These are phyloP conservation scores for Papilionanthe hybrid DNA, from an alignment of 116 monocot genomes.

Conservation along the genomic window DNA sequence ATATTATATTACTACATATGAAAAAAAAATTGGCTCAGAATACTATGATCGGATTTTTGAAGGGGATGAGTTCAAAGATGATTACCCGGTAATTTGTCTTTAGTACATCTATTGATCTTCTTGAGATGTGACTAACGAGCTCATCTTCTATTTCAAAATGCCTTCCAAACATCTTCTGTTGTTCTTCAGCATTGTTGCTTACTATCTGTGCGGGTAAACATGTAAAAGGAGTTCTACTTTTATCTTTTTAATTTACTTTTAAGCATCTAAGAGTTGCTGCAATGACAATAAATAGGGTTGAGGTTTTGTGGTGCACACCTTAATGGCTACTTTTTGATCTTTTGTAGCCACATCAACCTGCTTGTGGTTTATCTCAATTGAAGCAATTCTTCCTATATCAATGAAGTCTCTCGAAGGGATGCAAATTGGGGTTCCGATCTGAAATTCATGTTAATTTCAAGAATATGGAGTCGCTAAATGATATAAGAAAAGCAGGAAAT, in stretches of 20 bases:
- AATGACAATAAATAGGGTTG: background rate
- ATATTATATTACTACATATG: too few relatives aligned
- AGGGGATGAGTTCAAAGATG: too few relatives aligned
- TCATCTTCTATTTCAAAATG: slow-evolving; percentile 99
- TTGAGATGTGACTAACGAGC: slow-evolving; percentile 88
- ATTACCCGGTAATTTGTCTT: slow-evolving; percentile 78
- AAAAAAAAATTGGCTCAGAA: too few relatives aligned
- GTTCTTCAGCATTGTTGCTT: slow-evolving; percentile 74
- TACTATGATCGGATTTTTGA: too few relatives aligned
- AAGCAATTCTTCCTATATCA: slow-evolving; percentile 82
- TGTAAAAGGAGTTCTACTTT: background rate
- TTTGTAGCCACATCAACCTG: slow-evolving; percentile 87
- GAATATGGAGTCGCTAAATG: background rate
- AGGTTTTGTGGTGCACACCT: slow-evolving; percentile 34
- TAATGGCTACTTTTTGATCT: slow-evolving; percentile 95
- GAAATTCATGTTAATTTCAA: slow-evolving; percentile 13
- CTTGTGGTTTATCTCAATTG: slow-evolving; percentile 94
- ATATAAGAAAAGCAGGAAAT: background rate
- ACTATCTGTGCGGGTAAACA: slow-evolving; percentile 50
- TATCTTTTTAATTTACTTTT: too few relatives aligned
- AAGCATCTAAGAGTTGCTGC: background rate
- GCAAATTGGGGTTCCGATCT: slow-evolving; percentile 97
- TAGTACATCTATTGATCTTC: slow-evolving; percentile 81
- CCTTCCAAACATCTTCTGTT: slow-evolving; percentile 93
- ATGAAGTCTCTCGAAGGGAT: slow-evolving; percentile 87